Base-by-base conservation (phyloP, 495 filamentous ascomycete genomes). In the Penicillium egyptiacum region DNA sequence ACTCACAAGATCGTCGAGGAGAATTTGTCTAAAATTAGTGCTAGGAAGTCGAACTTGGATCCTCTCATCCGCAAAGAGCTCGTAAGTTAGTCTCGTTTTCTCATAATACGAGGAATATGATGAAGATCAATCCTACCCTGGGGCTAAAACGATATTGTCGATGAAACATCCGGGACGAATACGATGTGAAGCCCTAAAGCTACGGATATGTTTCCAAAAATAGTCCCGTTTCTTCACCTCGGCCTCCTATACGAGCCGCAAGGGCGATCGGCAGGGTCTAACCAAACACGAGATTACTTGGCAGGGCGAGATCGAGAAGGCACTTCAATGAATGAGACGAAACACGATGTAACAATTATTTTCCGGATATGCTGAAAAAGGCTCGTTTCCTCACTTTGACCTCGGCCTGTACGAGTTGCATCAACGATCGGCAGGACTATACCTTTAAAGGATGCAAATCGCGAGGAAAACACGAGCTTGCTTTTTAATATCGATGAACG, bases 181-280 rank as follows among this genome's bases (percentile, higher is more conserved):
- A 59, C 50, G 44, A 59, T 50, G 4, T 54, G 57, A 30, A 44
- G 50, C 35, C 44, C 19, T 16, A 45, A 55, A 40, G 11, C 1
- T 39, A 16, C 23, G n/a, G 44, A 45, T 44, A 28, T 4, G 39
- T 17, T 50, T 20, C 57, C 40, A 59, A 55, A 59, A 55, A 55
- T 59, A 59, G 57, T 50, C 35, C 40, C 26, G 39, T 50, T 59
- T 50, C 44, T 47, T 28, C 25, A 47, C 16, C 14, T 45, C 9
- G 20, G 42, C 20, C 42, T 45, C 20, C 1, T 50, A 49, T 33
- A 33, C 30, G 11, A 33, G 39, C 45, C 40, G 20, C 52, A 46
- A 35, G n/a, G 11, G 45, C 37, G 52, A 59, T 59, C 52, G 57
- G 19, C 57, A 55, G 57, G 52, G 39, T 23, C 39, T 50, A 55